Base-by-base conservation (phyloP, 805 yeast genomes). In the Candida xiaguanensis region DNA sequence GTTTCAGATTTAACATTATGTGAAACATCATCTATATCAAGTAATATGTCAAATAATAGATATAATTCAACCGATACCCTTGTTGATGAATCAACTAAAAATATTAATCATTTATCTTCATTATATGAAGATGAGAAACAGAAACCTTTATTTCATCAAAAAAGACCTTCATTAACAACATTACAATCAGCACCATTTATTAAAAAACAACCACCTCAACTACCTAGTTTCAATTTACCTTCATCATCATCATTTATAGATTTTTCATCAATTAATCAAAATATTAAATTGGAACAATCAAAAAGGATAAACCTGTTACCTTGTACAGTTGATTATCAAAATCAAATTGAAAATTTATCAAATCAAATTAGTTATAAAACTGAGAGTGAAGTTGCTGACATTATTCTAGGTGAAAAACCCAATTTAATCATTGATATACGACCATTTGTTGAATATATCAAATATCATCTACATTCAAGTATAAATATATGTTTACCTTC, bases 401-500 rank as follows among this genome's bases (percentile, higher is more conserved):
- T 15, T 32, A 30, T 15, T 7, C 5, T 6, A 9, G 20, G 17
- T 6, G 5, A 4, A 6, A 3, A 9, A 14, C 24, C 25, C 9
- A 29, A 26, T 45, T 33, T 86, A n/a, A 51, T 84, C 2, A 64
- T 88, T 12, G 98, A 90, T 56, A 81, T 85, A 8, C 67, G 98
- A 40, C 86, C 96, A 0, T 87, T 80, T 54, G 80, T 85, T 17
- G 91, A 85, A 41, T 87, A 67, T 55, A 72, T 80, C 31, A 74
- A 69, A 43, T 54, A 70, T 2, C 88, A 82, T 45, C 59, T 91
- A 9, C 52, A 50, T 3, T 67, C 74, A 30, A 75, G 97, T 1
- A 66, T 86, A 32, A 87, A 87, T 55, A 73, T 91, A 26, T 86
- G 95, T 58, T 63, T 90, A 11, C 97, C 98, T 2, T 83, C 95